Evolutionary conservation across 2,329 filamentous ascomycete species (phyloP).

Genomic region (Curvularia eragrostidis): DNA sequence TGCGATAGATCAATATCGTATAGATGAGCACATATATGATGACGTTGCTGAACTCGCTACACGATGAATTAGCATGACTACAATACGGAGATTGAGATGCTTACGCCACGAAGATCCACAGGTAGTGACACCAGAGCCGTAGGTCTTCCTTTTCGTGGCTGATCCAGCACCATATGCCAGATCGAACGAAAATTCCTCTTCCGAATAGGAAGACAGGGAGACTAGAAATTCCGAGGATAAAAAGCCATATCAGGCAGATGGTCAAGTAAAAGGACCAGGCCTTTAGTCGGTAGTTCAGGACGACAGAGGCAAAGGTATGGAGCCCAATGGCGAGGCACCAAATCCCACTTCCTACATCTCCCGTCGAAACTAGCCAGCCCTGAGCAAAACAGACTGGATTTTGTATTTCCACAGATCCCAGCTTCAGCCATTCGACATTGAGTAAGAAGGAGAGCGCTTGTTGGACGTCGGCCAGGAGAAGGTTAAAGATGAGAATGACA

Average conservation of each 20-base stretch:
- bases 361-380: slow-evolving; percentile 72
- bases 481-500: slow-evolving; percentile 72
- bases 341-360: slow-evolving; percentile 69
- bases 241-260: slow-evolving; percentile 63
- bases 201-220: slow-evolving; percentile 57
- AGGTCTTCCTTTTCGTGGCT: slow-evolving; percentile 61
- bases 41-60: slow-evolving; percentile 58
- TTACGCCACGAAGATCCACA: slow-evolving; percentile 66
- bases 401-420: slow-evolving; percentile 62
- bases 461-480: slow-evolving; percentile 71
- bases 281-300: slow-evolving; percentile 61
- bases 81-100: background rate
- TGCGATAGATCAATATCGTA: slow-evolving; percentile 49
- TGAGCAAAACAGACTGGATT: slow-evolving; percentile 66
- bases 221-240: slow-evolving; percentile 64
- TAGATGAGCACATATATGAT: slow-evolving; percentile 58
- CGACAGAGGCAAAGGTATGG: slow-evolving; percentile 70
- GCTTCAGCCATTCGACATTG: slow-evolving; percentile 65
- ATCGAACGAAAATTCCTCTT: slow-evolving; percentile 65
- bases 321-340: slow-evolving; percentile 71
- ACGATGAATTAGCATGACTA: slow-evolving; percentile 8
- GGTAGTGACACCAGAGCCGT: slow-evolving; percentile 67
- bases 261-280: slow-evolving; percentile 58
- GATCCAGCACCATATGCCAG: slow-evolving; percentile 73
- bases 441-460: slow-evolving; percentile 70